These are phyloP conservation scores for Cladophialophora yegresii DNA, from an alignment of 2,329 filamentous ascomycete species.

Conservation along the genomic window DNA sequence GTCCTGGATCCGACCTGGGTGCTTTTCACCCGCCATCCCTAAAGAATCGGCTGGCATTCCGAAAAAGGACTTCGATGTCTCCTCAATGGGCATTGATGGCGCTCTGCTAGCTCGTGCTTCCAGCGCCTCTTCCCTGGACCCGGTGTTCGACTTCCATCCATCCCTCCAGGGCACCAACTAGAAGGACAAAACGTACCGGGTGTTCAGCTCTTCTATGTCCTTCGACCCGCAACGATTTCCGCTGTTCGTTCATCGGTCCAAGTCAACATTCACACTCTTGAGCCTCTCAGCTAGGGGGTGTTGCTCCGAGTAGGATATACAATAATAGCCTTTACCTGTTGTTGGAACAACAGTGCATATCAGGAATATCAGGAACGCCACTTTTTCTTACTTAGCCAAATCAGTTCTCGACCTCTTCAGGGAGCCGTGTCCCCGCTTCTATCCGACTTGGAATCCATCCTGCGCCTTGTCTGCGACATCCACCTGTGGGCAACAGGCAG, in stretches of 20 bases:
- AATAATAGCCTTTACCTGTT: not conserved
- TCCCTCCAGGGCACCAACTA: not conserved
- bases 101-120: constrained; percentile 32
- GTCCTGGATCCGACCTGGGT: constrained; percentile 22
- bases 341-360: not conserved
- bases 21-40: constrained; percentile 21
- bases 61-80: constrained; percentile 28
- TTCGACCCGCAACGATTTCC: not conserved
- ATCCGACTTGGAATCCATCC: not conserved
- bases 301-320: not conserved
- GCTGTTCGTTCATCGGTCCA: not conserved
- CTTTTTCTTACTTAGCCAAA: not conserved
- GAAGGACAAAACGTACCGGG: not conserved
- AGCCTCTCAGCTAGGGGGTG: not conserved
- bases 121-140: constrained; percentile 22
- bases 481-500: not conserved
- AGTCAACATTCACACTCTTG: not conserved
- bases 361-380: not conserved
- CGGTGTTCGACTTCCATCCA: constrained; percentile 7
- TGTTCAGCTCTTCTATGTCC: not conserved
- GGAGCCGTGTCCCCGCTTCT: not conserved
- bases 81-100: constrained; percentile 27
- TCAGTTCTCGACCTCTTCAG: not conserved
- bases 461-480: not conserved
- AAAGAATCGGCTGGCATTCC: constrained; percentile 21